Percentiles rank a stretch among this genome's conserved stretches.
Conservation (phyloP, 495 filamentous ascomycete genomes). For the Penicillium antarcticum region DNA sequence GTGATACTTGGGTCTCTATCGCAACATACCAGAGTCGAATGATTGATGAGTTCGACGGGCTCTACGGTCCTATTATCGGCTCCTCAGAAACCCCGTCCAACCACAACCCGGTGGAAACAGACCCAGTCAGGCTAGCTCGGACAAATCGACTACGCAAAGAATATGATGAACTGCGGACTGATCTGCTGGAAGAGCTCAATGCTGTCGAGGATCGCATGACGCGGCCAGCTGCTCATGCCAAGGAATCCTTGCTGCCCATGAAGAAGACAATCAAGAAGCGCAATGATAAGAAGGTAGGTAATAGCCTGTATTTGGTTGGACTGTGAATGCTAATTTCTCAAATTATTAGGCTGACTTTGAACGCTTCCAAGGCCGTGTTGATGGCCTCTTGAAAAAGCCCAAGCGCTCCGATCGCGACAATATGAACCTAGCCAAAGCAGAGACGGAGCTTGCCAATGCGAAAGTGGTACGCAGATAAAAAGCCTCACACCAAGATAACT, state of each 20-base stretch:
- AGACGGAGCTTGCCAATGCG: constrained; percentile 66
- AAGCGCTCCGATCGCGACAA: constrained; percentile 78
- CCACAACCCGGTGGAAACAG: constrained; percentile 57
- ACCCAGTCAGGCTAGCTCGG: constrained; percentile 59
- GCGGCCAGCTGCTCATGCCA: constrained; percentile 67
- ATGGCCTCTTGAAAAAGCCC: constrained; percentile 66
- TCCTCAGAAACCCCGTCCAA: constrained; percentile 49
- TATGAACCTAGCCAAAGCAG: constrained; percentile 67
- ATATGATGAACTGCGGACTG: constrained; percentile 71
- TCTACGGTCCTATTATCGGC: constrained; percentile 82
- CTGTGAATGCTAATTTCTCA: neutral
- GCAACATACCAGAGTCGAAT: constrained; percentile 68
- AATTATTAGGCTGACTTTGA: constrained; percentile 69
- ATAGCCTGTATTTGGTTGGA: neutral
- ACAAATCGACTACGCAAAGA: constrained; percentile 64
- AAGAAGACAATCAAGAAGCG: constrained; percentile 91
- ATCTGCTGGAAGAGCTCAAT: constrained; percentile 70
- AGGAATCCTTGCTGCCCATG: constrained; percentile 67
- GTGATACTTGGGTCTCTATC: constrained; percentile 79
- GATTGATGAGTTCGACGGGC: constrained; percentile 65
- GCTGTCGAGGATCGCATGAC: constrained; percentile 72
- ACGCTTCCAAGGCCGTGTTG: constrained; percentile 69
- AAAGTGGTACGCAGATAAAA: constrained; percentile 52
- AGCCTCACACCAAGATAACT: neutral
- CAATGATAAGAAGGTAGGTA: constrained; percentile 73